Evolutionary conservation across 108 stramenopile genomes (phyloP).

Genomic region (Skeletonema menzelii): DNA sequence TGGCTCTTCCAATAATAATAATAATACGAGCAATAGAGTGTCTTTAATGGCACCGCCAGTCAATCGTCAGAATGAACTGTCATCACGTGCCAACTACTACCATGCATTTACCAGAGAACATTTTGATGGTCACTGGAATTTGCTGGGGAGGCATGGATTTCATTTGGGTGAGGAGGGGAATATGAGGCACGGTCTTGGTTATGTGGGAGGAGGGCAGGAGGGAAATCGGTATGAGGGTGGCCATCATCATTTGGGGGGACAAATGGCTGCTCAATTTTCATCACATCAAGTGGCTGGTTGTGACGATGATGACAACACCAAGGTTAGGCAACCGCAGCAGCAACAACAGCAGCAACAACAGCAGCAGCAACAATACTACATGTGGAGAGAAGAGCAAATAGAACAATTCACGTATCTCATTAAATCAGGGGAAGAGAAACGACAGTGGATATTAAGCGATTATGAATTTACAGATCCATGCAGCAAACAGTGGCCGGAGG

Average conservation of each 20-base stretch:
- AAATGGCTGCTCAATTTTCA: conserved; percentile 17
- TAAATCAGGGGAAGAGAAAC: conserved; percentile 73
- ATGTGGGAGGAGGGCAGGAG: conserved; percentile 10
- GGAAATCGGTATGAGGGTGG: conserved; percentile 31
- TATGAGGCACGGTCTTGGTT: conserved; percentile 13
- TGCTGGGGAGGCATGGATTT: conserved; percentile 58
- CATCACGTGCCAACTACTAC: conserved; percentile 78
- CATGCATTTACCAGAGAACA: conserved; percentile 67
- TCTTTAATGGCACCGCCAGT: conserved; percentile 71
- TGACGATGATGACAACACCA: neutral
- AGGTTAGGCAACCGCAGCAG: neutral
- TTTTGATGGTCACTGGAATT: conserved; percentile 72
- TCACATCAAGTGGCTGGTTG: neutral
- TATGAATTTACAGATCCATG: conserved; percentile 83
- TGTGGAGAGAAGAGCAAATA: conserved; percentile 68
- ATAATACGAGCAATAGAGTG: neutral
- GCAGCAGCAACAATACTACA: conserved; percentile 2
- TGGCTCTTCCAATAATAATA: neutral
- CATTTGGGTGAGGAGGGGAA: conserved; percentile 28
- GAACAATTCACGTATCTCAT: conserved; percentile 70
- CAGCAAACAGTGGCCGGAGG: conserved; percentile 39
- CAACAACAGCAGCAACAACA: neutral
- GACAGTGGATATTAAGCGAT: conserved; percentile 75
- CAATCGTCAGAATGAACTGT: conserved; percentile 74
- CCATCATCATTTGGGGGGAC: conserved; percentile 37